Conservation (phyloP, 345 rosid genomes). For the Aethionema arabicum region DNA sequence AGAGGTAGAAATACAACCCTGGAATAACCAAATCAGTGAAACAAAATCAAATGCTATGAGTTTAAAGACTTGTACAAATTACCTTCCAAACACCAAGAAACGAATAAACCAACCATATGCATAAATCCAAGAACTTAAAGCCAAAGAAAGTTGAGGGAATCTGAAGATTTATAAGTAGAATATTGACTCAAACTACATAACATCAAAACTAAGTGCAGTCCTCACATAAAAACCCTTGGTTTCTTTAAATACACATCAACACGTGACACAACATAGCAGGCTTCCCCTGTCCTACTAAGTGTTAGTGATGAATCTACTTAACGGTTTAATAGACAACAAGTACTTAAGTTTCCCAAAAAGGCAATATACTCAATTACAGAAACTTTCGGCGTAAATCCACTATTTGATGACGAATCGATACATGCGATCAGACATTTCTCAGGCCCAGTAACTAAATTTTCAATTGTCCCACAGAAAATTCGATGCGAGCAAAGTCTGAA, state of each 20-base stretch:
- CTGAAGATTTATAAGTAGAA: not conserved
- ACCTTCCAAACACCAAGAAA: conserved; percentile 5
- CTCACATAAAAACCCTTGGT: not conserved
- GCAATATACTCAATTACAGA: conserved; percentile 4
- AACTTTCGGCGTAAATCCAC: not conserved
- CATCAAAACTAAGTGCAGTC: conserved; percentile 9
- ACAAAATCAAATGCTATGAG: not conserved
- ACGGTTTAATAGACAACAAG: not conserved
- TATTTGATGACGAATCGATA: not conserved
- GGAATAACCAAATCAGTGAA: conserved; percentile 27
- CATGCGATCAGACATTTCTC: not conserved
- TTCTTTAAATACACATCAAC: conserved; percentile 14
- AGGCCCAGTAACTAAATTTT: not conserved
- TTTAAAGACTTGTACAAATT: not conserved
- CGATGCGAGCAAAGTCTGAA: not conserved
- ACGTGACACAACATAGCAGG: conserved; percentile 24
- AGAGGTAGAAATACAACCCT: conserved; percentile 84
- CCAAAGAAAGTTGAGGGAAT: conserved; percentile 15
- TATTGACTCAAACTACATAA: not conserved
- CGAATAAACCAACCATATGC: not conserved
- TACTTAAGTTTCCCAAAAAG: conserved; percentile 7
- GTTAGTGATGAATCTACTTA: not conserved
- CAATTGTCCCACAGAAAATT: not conserved
- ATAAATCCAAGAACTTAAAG: conserved; percentile 2
- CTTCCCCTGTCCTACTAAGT: conserved; percentile 14